Percentiles rank a stretch among this genome's conserved stretches.
Conservation (phyloP, 192 early-diverging fungal genomes). For the Cladochytrium replicatum region DNA sequence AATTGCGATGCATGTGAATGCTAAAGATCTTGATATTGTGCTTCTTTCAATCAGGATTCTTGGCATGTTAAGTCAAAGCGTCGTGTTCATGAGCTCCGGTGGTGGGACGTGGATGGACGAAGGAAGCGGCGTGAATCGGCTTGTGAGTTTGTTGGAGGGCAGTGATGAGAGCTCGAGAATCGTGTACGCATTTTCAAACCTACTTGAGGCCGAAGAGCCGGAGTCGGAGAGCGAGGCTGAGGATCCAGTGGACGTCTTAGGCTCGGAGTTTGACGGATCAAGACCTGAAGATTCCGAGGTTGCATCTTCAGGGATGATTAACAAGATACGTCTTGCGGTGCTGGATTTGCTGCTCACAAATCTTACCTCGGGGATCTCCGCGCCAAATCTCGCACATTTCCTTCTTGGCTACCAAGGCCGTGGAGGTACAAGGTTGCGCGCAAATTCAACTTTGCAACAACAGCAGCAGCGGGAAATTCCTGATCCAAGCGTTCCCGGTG, state of each 20-base stretch:
- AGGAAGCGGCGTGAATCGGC: too few species aligned
- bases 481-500: conserved; percentile 24
- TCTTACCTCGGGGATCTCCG: conserved; percentile 34
- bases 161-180: conserved; percentile 60
- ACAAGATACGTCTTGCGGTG: conserved; percentile 68
- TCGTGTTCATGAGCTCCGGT: conserved; percentile 50
- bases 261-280: neutral
- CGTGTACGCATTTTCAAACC: conserved; percentile 63
- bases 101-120: conserved; percentile 17
- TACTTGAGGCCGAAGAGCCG: conserved; percentile 57
- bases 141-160: conserved; percentile 59
- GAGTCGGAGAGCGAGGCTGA: conserved; percentile 25
- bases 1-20: conserved; percentile 62
- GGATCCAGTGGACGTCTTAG: conserved; percentile 22
- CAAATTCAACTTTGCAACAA: too few species aligned
- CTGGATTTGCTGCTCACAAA: conserved; percentile 79
- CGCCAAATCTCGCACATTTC: conserved; percentile 79
- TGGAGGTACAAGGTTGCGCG: conserved; percentile 23
- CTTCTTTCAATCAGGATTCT: conserved; percentile 63
- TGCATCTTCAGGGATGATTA: conserved; percentile 23
- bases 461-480: too few species aligned
- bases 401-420: conserved; percentile 74
- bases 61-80: conserved; percentile 58
- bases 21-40: conserved; percentile 62
- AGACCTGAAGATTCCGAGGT: conserved; percentile 11